A percentile compares a stretch with the other conserved stretches of the same genome.
These are phyloP conservation scores for Zanthoxylum bungeanum DNA, from an alignment of 345 rosid species.

Conservation along the genomic window DNA sequence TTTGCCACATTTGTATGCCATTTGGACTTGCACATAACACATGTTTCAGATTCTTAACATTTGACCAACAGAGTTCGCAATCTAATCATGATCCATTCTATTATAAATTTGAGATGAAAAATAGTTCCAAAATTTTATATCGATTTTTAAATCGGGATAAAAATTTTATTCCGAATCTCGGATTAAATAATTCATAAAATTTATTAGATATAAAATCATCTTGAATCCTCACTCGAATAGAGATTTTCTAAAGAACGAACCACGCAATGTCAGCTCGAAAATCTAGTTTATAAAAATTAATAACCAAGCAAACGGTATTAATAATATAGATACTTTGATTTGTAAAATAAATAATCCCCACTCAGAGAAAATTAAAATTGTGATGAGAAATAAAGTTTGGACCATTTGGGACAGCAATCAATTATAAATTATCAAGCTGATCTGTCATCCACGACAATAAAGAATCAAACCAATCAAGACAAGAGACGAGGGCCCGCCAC, in stretches of 20 bases:
- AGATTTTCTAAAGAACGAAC: too few species aligned
- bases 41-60: background rate
- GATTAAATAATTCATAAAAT: too few species aligned
- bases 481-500: slow-evolving; percentile 11
- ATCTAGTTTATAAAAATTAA: background rate
- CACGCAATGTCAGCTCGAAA: background rate
- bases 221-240: too few species aligned
- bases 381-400: background rate
- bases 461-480: slow-evolving; percentile 5
- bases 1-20: background rate
- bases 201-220: too few species aligned
- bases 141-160: too few species aligned
- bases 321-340: background rate
- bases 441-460: slow-evolving; percentile 22
- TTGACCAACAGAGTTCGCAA: too few species aligned
- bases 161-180: too few species aligned
- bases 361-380: background rate
- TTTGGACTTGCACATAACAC: background rate
- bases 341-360: background rate
- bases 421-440: background rate
- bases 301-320: background rate
- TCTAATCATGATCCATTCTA: too few species aligned
- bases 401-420: background rate
- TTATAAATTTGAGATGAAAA: too few species aligned
- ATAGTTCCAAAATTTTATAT: too few species aligned